Evolutionary conservation across 805 yeast genomes (phyloP).

Genomic region (Priceomyces melissophilus): DNA sequence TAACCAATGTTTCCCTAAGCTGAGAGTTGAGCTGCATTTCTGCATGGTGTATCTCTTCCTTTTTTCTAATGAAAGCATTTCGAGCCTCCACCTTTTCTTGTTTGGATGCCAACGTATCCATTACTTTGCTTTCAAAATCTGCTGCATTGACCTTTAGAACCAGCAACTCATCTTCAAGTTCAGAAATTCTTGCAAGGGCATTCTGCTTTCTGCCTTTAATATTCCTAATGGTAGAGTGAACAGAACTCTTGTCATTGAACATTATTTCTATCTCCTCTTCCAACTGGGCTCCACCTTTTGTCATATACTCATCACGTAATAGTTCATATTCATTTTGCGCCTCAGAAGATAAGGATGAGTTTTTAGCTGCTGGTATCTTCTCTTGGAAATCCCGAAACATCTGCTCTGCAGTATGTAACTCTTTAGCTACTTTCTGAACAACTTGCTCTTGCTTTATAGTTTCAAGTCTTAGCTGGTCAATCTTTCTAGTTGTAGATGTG

Average conservation of each 20-base stretch:
- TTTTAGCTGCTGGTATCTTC: slow-evolving; percentile 14
- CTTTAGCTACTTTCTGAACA: slow-evolving; percentile 41
- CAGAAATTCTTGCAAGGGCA: slow-evolving; percentile 36
- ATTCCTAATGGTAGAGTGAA: slow-evolving; percentile 23
- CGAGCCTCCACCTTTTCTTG: slow-evolving; percentile 23
- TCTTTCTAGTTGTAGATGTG: slow-evolving; percentile 42
- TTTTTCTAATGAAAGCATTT: slow-evolving; percentile 26
- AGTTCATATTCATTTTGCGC: slow-evolving; percentile 56
- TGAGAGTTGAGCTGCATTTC: slow-evolving; percentile 63
- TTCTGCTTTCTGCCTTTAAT: slow-evolving; percentile 28
- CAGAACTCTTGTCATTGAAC: slow-evolving; percentile 43
- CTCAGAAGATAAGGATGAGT: slow-evolving; percentile 40
- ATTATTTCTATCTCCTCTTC: slow-evolving; percentile 47
- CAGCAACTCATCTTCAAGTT: slow-evolving; percentile 33
- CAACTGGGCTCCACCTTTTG: slow-evolving; percentile 54
- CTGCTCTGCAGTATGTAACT: slow-evolving; percentile 42
- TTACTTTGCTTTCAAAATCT: slow-evolving; percentile 27
- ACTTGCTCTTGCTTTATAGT: slow-evolving; percentile 46
- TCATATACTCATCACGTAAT: slow-evolving; percentile 54
- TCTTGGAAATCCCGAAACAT: slow-evolving; percentile 30
- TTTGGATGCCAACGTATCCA: slow-evolving; percentile 26
- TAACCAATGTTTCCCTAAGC: slow-evolving; percentile 55
- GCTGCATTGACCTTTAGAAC: slow-evolving; percentile 34
- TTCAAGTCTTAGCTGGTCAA: slow-evolving; percentile 51
- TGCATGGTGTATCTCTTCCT: slow-evolving; percentile 36